Percentiles rank a stretch among this genome's conserved stretches.
phyloP scores from a whole-genome alignment of 371 early-diverging fungal genomes.

The Batkoa obscura region DNA sequence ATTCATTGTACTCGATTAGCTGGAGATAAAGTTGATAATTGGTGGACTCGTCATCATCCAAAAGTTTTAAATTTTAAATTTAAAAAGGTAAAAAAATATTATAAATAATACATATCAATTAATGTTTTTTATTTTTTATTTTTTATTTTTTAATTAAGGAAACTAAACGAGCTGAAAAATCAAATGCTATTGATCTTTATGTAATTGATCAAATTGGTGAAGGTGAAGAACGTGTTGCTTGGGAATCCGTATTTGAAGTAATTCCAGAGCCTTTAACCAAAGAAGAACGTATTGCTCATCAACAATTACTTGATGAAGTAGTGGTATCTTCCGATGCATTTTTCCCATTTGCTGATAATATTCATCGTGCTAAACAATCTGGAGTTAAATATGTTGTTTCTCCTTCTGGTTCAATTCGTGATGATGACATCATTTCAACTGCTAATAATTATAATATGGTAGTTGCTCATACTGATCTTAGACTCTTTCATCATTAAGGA shows the following conservation, averaged over 20 bases:
- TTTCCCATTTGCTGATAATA: constrained; percentile 96
- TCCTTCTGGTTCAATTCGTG: constrained; percentile 80
- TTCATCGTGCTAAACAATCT: constrained; percentile 66
- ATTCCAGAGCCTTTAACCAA: constrained; percentile 63
- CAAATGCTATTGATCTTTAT: constrained; percentile 92
- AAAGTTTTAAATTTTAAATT: constrained; percentile 69
- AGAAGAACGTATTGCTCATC: constrained; percentile 61
- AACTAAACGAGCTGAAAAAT: constrained; percentile 83
- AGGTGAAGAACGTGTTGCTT: constrained; percentile 53
- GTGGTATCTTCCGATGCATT: constrained; percentile 88
- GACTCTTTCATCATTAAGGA: constrained; percentile 95
- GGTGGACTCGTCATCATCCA: constrained; percentile 94
- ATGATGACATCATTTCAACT: constrained; percentile 58
- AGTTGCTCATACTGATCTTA: constrained; percentile 57
- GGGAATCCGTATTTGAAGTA: constrained; percentile 54
- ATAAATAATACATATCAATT: constrained; percentile 39
- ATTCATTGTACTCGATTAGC: constrained; percentile 95
- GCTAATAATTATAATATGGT: constrained; percentile 72
- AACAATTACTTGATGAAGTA: constrained; percentile 44
- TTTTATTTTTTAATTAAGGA: constrained; percentile 10
- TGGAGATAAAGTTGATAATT: constrained; percentile 97
- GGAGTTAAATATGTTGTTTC: constrained; percentile 83
- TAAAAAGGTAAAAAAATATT: constrained; percentile 42
- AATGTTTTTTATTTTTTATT: not conserved
- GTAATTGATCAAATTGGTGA: constrained; percentile 70